Percentiles rank a stretch among this genome's conserved stretches.
These are phyloP conservation scores for Pyrenophora teres DNA, from an alignment of 2,329 filamentous ascomycete genomes.

Conservation along the genomic window DNA sequence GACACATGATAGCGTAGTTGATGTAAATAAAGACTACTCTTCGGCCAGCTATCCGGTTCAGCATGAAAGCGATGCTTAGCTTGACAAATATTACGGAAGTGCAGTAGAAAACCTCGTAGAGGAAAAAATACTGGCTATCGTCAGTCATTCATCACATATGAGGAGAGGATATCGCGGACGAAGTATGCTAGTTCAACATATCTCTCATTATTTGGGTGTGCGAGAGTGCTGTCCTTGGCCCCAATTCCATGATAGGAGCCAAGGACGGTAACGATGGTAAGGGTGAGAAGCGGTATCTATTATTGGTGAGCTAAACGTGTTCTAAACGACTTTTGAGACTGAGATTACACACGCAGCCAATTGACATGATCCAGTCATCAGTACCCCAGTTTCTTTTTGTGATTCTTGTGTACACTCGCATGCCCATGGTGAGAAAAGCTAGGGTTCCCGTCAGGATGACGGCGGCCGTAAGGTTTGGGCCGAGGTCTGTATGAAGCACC, in stretches of 20 bases:
- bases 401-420: slow-evolving; percentile 26
- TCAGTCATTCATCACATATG: not conserved
- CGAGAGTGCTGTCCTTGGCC: slow-evolving; percentile 29
- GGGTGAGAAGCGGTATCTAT: not conserved
- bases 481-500: slow-evolving; percentile 11
- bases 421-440: slow-evolving; percentile 19
- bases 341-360: slow-evolving; percentile 4
- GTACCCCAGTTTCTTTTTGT: slow-evolving; percentile 30
- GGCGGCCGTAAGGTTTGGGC: slow-evolving; percentile 24
- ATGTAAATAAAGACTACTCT: slow-evolving; percentile 31
- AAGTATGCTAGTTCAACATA: slow-evolving; percentile 19
- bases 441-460: slow-evolving; percentile 21
- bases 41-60: slow-evolving; percentile 42
- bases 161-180: slow-evolving; percentile 16
- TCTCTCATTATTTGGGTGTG: slow-evolving; percentile 16
- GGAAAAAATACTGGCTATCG: slow-evolving; percentile 41
- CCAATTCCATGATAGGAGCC: slow-evolving; percentile 42
- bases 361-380: slow-evolving; percentile 39
- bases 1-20: slow-evolving; percentile 35
- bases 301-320: not conserved
- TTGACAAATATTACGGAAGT: slow-evolving; percentile 45
- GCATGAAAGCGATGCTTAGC: slow-evolving; percentile 45
- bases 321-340: not conserved
- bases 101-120: slow-evolving; percentile 47
- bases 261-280: slow-evolving; percentile 31